Conservation (phyloP, 345 rosid species). For the Salix koriyanagi region DNA sequence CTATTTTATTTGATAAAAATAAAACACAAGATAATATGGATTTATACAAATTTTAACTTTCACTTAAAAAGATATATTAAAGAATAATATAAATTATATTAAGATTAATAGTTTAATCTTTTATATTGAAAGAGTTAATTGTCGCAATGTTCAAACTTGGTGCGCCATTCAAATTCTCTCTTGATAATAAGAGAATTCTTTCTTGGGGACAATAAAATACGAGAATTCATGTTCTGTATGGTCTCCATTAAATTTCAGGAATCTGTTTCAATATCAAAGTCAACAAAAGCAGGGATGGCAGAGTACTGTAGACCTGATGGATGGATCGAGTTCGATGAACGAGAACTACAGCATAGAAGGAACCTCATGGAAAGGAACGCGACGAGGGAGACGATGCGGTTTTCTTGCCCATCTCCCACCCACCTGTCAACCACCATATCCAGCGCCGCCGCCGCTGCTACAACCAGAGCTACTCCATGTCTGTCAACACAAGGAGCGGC, state of each 20-base stretch:
- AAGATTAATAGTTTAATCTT: too few relatives aligned
- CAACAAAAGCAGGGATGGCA: slow-evolving; percentile 33
- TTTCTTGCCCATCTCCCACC: slow-evolving; percentile 40
- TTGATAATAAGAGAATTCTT: not conserved
- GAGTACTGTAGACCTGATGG: slow-evolving; percentile 35
- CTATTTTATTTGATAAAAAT: too few relatives aligned
- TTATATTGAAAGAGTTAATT: too few relatives aligned
- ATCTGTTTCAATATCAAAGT: slow-evolving; percentile 30
- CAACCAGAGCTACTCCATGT: not conserved
- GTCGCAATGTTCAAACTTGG: not conserved
- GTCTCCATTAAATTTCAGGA: slow-evolving; percentile 37
- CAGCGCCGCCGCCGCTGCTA: slow-evolving; percentile 17
- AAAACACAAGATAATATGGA: too few relatives aligned
- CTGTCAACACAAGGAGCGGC: slow-evolving; percentile 6
- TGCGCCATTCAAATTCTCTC: not conserved
- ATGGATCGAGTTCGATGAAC: slow-evolving; percentile 44
- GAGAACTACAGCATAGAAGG: slow-evolving; percentile 33
- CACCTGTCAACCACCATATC: slow-evolving; percentile 36
- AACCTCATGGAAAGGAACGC: slow-evolving; percentile 46
- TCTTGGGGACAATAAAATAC: not conserved
- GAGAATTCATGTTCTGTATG: not conserved
- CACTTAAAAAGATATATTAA: too few relatives aligned
- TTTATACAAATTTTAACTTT: too few relatives aligned
- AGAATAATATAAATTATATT: too few relatives aligned
- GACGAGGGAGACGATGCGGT: slow-evolving; percentile 66